Conservation (phyloP, 2,329 filamentous ascomycete genomes). For the Thielaviopsis euricoi region DNA sequence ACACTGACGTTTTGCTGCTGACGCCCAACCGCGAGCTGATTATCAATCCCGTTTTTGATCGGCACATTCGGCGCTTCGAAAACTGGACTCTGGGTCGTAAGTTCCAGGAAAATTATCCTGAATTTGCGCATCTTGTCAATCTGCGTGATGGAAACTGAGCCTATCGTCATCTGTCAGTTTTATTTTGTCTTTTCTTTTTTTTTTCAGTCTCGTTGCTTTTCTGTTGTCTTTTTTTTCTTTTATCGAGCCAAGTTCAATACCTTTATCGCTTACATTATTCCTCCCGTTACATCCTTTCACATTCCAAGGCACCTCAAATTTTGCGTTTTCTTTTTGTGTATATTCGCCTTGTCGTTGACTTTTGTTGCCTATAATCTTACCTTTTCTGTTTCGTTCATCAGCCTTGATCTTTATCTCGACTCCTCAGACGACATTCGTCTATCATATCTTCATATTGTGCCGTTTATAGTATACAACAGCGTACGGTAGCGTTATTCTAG, state of each 20-base stretch:
- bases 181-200: not conserved
- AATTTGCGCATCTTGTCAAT: slow-evolving; percentile 10
- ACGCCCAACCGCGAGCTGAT: slow-evolving; percentile 47
- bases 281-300: too few relatives aligned
- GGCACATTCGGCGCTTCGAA: slow-evolving; percentile 54
- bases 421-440: too few relatives aligned
- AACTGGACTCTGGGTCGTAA: slow-evolving; percentile 68
- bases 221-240: not conserved
- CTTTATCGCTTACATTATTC: too few relatives aligned
- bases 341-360: not conserved
- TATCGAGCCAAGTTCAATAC: not conserved
- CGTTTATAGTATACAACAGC: too few relatives aligned
- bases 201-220: not conserved
- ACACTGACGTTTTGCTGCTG: slow-evolving; percentile 50
- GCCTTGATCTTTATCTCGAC: too few relatives aligned
- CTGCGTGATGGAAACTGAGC: slow-evolving; percentile 2
- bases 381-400: not conserved
- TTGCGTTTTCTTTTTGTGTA: not conserved
- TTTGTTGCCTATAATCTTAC: not conserved
- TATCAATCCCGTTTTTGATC: slow-evolving; percentile 77
- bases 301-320: not conserved
- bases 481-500: too few relatives aligned
- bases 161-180: not conserved
- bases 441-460: too few relatives aligned
- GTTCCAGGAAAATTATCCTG: slow-evolving; percentile 51